phyloP scores from a whole-genome alignment of 305 asterid genomes.

The Fraxinus sp. region DNA sequence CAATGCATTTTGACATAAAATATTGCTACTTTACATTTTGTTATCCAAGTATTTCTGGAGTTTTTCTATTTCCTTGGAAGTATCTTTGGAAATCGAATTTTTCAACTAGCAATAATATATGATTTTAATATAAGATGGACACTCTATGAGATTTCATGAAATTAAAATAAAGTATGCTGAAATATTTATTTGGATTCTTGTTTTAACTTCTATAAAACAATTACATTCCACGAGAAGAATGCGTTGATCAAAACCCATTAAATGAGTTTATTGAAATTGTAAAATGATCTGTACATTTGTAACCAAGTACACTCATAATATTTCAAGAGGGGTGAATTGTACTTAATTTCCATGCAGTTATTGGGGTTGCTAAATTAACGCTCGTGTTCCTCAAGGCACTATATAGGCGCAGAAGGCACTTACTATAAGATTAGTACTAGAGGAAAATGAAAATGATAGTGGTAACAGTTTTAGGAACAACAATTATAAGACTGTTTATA shows the following conservation, averaged over 20 bases:
- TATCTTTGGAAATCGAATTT: neutral
- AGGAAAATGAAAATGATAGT: neutral
- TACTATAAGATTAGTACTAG: neutral
- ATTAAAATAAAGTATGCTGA: neutral
- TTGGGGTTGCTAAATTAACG: slow-evolving; percentile 1
- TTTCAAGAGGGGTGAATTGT: neutral
- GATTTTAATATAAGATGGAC: too few species aligned
- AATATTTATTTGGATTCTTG: neutral
- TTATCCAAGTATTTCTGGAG: neutral
- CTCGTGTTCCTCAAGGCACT: neutral
- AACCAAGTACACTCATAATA: neutral
- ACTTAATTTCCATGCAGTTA: neutral
- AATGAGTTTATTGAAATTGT: neutral
- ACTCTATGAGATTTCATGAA: neutral
- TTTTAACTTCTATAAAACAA: neutral
- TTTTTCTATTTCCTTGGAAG: neutral
- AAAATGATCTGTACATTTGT: neutral
- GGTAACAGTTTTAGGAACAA: neutral
- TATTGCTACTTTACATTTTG: neutral
- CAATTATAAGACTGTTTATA: neutral
- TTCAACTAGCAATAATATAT: neutral
- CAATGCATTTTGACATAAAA: neutral
- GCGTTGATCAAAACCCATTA: neutral
- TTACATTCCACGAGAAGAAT: neutral
- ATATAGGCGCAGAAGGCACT: neutral